Base-by-base conservation (phyloP, 169 alveolate genomes). In the Perkinsus chesapeaki region DNA sequence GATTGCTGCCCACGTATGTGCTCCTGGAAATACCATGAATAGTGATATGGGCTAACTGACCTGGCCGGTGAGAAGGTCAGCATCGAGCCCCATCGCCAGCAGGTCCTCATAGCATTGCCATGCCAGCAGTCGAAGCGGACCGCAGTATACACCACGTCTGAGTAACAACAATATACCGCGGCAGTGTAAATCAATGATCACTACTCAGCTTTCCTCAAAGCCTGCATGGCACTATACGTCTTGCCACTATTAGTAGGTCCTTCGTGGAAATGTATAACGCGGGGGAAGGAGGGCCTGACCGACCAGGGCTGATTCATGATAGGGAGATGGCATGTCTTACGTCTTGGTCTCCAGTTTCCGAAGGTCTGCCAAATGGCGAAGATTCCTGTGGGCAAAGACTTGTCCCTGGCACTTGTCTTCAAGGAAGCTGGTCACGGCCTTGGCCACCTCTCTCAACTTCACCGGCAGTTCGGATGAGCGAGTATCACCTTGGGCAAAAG, bases 191-290 rank as follows among this genome's bases (percentile, higher is more conserved):
- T n/a, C n/a, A n/a, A n/a, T n/a, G n/a, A n/a, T n/a, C 38, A 19
- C 91, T 37, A 39, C 48, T 37, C 39, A 10, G 37, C 48, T 39
- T n/a, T 39, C 37, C 43, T 31, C 60, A 38, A 23, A 39, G 82
- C 92, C 48, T 90, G 92, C 92, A 90, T 20, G 27, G 92, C 92
- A 0, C 19, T 3, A 36, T 90, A 39, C 1, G 92, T 90, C 48
- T 90, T 90, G 19, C 92, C 92, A 39, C 92, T 90, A 39, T 90
- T 90, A 34, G 92, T 90, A 31, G 92, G 48, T n/a, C 92, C 92
- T 39, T 37, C 37, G 92, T 90, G 92, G 92, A 90, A 37, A 39
- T 39, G 48, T 1, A 90, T 1, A 37, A 60, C 82, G 0, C 82
- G 82, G 37, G 82, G 82, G 27, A 60, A 60, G 72, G 82, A 27